phyloP scores from a whole-genome alignment of 352 stramenopile genomes.

The Globisporangium alternatum region DNA sequence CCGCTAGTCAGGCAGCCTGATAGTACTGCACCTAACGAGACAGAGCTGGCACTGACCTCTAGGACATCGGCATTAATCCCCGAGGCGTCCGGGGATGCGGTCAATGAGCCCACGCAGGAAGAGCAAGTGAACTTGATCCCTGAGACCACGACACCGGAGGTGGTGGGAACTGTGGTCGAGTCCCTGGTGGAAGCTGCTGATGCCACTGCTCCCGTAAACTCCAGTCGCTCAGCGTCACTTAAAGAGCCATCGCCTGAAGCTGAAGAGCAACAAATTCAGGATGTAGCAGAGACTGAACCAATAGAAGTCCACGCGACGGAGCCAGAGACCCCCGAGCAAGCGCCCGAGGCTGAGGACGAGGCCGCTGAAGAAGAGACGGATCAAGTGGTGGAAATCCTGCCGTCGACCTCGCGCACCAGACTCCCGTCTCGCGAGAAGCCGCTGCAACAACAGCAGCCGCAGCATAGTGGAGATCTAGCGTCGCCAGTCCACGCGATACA shows the following conservation, averaged over 20 bases:
- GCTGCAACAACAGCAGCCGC: no score
- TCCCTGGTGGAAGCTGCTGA: not conserved
- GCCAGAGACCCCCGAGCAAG: constrained; percentile 2
- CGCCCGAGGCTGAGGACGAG: constrained; percentile 10
- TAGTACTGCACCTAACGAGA: not conserved
- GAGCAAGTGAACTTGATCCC: not conserved
- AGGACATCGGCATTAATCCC: not conserved
- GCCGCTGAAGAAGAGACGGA: constrained; percentile 9
- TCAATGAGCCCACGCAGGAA: not conserved
- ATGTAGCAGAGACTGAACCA: not conserved
- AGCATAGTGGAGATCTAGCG: not conserved
- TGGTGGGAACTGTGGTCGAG: not conserved
- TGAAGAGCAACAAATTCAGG: not conserved
- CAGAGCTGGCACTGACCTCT: not conserved
- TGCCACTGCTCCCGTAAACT: not conserved
- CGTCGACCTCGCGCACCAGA: not conserved
- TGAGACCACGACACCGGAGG: not conserved
- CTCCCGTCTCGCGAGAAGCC: constrained; percentile 6
- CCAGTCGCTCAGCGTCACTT: not conserved
- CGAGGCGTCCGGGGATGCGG: not conserved
- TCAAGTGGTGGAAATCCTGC: constrained; percentile 10
- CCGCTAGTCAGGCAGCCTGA: no score
- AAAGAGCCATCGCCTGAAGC: not conserved
- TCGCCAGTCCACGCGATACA: constrained; percentile 13
- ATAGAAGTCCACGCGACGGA: not conserved